Base-by-base conservation (phyloP, 2,329 filamentous ascomycete species). In the Magnaporthales sp. region DNA sequence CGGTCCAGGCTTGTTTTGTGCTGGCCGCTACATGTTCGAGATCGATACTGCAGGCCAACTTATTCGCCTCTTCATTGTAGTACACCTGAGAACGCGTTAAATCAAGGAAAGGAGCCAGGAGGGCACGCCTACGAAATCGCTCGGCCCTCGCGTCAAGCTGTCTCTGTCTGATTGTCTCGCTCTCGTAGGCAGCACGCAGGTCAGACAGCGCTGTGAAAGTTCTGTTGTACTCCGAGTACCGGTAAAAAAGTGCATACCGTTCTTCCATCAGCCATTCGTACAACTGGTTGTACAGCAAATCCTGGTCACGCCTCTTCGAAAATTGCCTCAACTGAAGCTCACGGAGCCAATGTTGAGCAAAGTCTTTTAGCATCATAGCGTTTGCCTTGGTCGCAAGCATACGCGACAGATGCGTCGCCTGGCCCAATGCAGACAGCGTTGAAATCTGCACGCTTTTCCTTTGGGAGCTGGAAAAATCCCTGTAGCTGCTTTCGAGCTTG, bases 181-280 rank as follows among this genome's bases (percentile, higher is more conserved):
- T 54, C 19, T 26, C 27, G 15, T 54, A 56, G 3, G 46, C 66
- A 0, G 56, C 29, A 2, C 64, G 66, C 7, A 70, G 4, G 4
- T 15, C 15, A 9, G 24, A 27, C 3, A 68, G 6, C 5, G 63
- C 63, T n/a, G 56, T 26, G 10, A 26, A 5, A 11, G 68, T 66
- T 60, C 30, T 67, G 60, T 22, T 69, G 61, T 58, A n/a, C 29
- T 63, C 24, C 10, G 67, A 64, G 61, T 72, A 71, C 1, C 73
- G 71, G 31, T 65, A 58, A 56, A 70, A 70, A 66, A 73, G 74
- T 4, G 66, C 70, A 1, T 74, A 69, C 61, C 71, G 71, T 64
- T 75, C 73, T 30, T 71, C 69, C 32, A 74, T 69, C 6, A 70
- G 65, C 74, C 74, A 76, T 56, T 71, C 69, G 13, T 70, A 70